Conservation (phyloP, 106 monocot species). For the Platanthera guangdongensis region DNA sequence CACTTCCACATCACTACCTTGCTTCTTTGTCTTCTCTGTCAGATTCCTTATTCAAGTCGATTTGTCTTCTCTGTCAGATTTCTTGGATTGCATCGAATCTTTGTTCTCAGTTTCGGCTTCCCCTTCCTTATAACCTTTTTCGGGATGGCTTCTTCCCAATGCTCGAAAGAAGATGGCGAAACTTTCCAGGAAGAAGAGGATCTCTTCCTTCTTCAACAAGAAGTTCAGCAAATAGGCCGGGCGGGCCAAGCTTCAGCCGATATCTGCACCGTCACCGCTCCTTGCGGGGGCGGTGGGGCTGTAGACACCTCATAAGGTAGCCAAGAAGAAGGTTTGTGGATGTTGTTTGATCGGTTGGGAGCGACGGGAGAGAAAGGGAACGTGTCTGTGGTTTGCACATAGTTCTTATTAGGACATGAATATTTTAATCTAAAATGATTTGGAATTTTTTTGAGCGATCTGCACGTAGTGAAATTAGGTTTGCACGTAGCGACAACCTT, state of each 20-base stretch:
- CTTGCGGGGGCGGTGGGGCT: neutral
- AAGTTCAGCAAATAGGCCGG: neutral
- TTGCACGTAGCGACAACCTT: no score
- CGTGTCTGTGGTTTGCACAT: no score
- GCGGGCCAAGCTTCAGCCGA: neutral
- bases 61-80: neutral
- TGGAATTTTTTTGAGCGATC: no score
- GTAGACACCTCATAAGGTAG: neutral
- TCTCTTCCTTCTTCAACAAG: slow-evolving; percentile 7
- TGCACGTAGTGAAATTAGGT: no score
- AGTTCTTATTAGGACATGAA: no score
- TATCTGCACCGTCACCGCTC: neutral
- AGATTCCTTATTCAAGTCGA: neutral
- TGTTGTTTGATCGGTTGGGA: slow-evolving; percentile 54
- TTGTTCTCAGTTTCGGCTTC: neutral
- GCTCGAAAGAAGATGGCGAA: neutral
- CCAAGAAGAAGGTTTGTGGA: slow-evolving; percentile 69
- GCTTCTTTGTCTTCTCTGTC: no score
- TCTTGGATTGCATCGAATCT: no score
- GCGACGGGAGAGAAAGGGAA: no score
- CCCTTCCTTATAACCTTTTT: neutral
- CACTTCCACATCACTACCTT: no score
- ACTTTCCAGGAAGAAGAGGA: neutral
- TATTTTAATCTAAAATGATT: no score
- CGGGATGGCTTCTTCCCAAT: neutral